These are phyloP conservation scores for Candida insectorum DNA, from an alignment of 805 yeast genomes.

Conservation along the genomic window DNA sequence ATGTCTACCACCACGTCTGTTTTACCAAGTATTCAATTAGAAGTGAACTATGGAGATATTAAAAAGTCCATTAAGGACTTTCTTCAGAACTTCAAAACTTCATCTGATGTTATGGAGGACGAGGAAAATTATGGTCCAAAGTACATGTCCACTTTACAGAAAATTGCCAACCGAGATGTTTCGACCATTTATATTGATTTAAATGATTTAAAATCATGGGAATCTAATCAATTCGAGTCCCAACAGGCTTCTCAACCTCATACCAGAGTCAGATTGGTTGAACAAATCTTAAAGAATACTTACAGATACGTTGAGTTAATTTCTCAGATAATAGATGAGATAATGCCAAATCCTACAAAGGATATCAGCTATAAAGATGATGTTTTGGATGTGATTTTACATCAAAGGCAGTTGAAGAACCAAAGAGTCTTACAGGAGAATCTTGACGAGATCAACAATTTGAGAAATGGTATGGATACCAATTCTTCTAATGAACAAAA, in stretches of 20 bases:
- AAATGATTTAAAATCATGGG: constrained; percentile 78
- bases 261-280: constrained; percentile 35
- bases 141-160: constrained; percentile 70
- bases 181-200: constrained; percentile 70
- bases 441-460: constrained; percentile 53
- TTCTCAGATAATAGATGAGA: constrained; percentile 67
- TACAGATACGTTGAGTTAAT: constrained; percentile 77
- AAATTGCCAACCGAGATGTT: constrained; percentile 78
- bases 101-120: constrained; percentile 16
- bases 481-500: constrained; percentile 11
- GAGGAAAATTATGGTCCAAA: constrained; percentile 37
- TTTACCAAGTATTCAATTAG: constrained; percentile 64
- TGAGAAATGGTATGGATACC: constrained; percentile 28
- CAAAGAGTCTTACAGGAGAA: constrained; percentile 66
- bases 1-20: constrained; percentile 25
- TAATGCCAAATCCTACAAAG: constrained; percentile 84
- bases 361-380: constrained; percentile 80
- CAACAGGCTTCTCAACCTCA: constrained; percentile 10
- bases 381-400: constrained; percentile 87
- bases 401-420: constrained; percentile 85
- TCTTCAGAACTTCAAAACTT: constrained; percentile 57
- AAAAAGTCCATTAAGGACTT: constrained; percentile 59
- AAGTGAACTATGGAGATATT: constrained; percentile 71
- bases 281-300: constrained; percentile 67
- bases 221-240: constrained; percentile 37